These are phyloP conservation scores for Phytopythium cucurbitacearum DNA, from an alignment of 352 stramenopile species.

Conservation along the genomic window DNA sequence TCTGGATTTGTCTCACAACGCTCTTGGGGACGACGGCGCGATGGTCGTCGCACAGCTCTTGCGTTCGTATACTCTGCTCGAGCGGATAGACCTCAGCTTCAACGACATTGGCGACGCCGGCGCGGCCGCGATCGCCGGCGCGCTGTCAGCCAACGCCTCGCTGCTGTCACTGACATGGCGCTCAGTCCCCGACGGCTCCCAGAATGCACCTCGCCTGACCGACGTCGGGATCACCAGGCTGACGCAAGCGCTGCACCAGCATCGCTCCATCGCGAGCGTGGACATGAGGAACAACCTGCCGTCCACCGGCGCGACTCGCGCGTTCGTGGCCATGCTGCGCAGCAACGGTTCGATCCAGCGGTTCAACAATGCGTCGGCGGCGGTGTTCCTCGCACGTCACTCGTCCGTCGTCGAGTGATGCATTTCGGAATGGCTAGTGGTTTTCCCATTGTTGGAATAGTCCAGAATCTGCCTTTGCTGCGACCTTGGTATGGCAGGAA, in stretches of 20 bases:
- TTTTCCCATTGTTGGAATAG: too few species aligned
- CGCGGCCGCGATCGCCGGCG: slow-evolving; percentile 31
- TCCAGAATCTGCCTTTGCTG: too few species aligned
- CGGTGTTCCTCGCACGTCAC: slow-evolving; percentile 22
- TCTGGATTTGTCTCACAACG: slow-evolving; percentile 50
- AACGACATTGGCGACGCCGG: slow-evolving; percentile 68
- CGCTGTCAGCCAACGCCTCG: slow-evolving; percentile 36
- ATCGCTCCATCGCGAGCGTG: slow-evolving; percentile 31
- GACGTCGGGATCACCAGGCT: slow-evolving; percentile 38
- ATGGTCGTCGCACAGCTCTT: slow-evolving; percentile 37
- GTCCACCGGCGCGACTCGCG: slow-evolving; percentile 20
- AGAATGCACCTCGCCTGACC: slow-evolving; percentile 25
- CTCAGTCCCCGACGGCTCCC: slow-evolving; percentile 32
- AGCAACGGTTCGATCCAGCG: slow-evolving; percentile 38
- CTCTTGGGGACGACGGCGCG: slow-evolving; percentile 54
- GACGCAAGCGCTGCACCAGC: slow-evolving; percentile 25
- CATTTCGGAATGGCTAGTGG: too few species aligned
- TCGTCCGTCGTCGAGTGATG: background rate
- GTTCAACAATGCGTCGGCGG: slow-evolving; percentile 50
- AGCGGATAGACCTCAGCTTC: slow-evolving; percentile 60
- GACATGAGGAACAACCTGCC: slow-evolving; percentile 52
- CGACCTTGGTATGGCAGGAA: too few species aligned
- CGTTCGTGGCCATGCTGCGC: slow-evolving; percentile 36
- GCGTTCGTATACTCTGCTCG: slow-evolving; percentile 20
- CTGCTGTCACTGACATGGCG: slow-evolving; percentile 44